A percentile compares a stretch with the other conserved stretches of the same genome.
Conservation (phyloP, 345 rosid genomes). For the Populus pruinosa region DNA sequence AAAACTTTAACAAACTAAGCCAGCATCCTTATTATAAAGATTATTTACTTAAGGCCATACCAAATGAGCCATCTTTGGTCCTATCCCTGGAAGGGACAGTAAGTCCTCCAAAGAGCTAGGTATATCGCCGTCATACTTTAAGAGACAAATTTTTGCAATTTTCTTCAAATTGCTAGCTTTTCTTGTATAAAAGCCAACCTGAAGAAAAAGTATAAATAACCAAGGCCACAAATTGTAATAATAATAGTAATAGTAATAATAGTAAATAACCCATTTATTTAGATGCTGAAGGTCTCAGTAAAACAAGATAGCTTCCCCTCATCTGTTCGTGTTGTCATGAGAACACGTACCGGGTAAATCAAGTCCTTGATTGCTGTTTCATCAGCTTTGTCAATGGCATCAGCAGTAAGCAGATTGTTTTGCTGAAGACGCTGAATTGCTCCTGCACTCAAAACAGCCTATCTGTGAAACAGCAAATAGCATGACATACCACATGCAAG, state of each 20-base stretch:
- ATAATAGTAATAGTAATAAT: not conserved
- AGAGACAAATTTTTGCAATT: conserved; percentile 77
- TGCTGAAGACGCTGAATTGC: conserved; percentile 77
- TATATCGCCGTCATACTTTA: conserved; percentile 75
- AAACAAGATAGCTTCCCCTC: conserved; percentile 6
- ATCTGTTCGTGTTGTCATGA: conserved; percentile 7
- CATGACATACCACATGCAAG: not conserved
- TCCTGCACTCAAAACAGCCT: conserved; percentile 42
- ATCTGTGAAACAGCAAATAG: not conserved
- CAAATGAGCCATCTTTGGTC: conserved; percentile 78
- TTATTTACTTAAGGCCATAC: conserved; percentile 20
- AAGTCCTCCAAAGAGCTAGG: conserved; percentile 83
- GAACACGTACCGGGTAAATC: conserved; percentile 70
- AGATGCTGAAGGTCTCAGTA: not conserved
- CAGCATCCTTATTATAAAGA: not conserved
- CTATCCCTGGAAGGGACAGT: conserved; percentile 88
- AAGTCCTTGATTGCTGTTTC: conserved; percentile 69
- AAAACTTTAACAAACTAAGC: not conserved
- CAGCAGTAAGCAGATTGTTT: conserved; percentile 69
- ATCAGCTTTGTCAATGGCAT: conserved; percentile 75
- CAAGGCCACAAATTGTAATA: not conserved
- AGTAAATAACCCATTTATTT: not conserved
- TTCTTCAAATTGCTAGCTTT: conserved; percentile 89
- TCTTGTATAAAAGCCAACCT: conserved; percentile 95
- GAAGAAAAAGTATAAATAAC: not conserved